Evolutionary conservation across 2,329 filamentous ascomycete genomes (phyloP), one percentile per base, ranked within the genome.

Genomic region (Neonectria coccinea): DNA sequence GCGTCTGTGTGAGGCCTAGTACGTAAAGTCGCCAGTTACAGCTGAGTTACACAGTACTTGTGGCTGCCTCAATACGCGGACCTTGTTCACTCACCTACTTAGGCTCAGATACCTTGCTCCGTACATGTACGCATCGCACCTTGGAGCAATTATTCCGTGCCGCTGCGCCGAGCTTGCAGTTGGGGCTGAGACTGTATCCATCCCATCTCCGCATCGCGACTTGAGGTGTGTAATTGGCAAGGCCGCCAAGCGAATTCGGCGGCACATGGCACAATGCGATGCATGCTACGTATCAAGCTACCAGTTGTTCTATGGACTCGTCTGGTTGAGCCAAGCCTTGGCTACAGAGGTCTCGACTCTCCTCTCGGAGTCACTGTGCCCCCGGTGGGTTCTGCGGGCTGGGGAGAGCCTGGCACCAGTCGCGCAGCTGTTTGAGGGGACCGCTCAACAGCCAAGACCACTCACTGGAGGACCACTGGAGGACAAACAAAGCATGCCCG

Each of bases 271-370:
- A 71, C 47, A 55, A 56, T 36, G 58, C 31, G 50, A 27, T 47
- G 50, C 47, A 58, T 64, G 56, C 42, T 54, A 29, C 53, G 45
- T 44, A 20, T 31, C 48, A 33, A 42, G 33, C 58, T 63, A 67
- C 60, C 44, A 65, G 41, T 27, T 62, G 61, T 56, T 60, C 44
- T 53, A 59, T 55, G 65, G 59, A 63, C 70, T 65, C 50, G 55
- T 69, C 62, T 56, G 62, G 62, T 63, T 64, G 62, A 67, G 72
- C 72, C 72, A 74, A 74, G 72, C 65, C 72, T 74, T 74, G 72
- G 72, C 72, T 65, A 64, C 55, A 65, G 58, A 67, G 65, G 71
- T 74, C 71, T 67, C 55, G 71, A 73, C 71, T 72, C 65, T 70
- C 16, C 60, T 59, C 56, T 66, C 31, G 58, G 61, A 33, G 20